Conservation (phyloP, 73 alveolate genomes). For the Tetrahymena borealis region DNA sequence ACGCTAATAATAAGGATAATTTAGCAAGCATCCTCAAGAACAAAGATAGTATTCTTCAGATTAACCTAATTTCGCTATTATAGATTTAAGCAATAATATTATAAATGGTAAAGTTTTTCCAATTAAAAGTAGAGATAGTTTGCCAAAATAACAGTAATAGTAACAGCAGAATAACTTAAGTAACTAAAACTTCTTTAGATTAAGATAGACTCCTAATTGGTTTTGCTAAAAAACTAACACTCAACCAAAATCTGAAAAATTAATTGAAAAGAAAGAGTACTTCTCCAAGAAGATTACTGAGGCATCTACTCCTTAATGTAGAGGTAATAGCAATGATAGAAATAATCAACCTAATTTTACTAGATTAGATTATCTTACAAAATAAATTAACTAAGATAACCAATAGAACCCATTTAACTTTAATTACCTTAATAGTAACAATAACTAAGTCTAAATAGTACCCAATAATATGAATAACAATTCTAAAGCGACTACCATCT, state of each 20-base stretch:
- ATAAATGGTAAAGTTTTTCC: too few species aligned
- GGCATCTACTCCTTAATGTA: neutral
- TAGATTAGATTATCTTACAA: neutral
- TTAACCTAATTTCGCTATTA: neutral
- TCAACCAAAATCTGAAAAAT: neutral
- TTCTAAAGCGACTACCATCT: too few species aligned
- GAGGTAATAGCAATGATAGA: neutral
- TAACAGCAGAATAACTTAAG: too few species aligned
- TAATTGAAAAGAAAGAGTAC: neutral
- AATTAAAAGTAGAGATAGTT: too few species aligned
- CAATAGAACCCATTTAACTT: neutral
- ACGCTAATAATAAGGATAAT: too few species aligned
- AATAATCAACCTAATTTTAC: neutral
- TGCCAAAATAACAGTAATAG: too few species aligned
- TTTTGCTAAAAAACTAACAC: neutral
- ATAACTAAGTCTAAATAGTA: too few species aligned
- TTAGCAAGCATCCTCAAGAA: neutral
- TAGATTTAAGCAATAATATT: neutral
- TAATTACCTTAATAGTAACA: neutral
- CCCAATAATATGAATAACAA: too few species aligned
- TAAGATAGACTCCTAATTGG: neutral
- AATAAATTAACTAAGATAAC: neutral
- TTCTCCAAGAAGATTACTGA: neutral
- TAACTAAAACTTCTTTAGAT: neutral
- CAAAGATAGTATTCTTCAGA: neutral